Base-by-base conservation (phyloP, 2,329 filamentous ascomycete genomes). In the Phyllosticta capitalensis region DNA sequence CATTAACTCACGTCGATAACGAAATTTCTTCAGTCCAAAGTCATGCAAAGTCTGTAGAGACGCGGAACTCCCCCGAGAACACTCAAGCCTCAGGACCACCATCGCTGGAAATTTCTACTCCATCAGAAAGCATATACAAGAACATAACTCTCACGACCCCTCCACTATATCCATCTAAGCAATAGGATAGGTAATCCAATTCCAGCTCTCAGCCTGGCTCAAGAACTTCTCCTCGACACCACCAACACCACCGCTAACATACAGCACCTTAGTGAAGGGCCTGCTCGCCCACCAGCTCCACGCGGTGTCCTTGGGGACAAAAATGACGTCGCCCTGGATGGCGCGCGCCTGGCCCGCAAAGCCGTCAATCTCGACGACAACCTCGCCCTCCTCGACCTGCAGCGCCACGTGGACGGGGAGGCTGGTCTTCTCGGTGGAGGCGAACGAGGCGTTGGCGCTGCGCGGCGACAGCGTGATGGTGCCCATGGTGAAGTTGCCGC, bases 401-500 rank as follows among this genome's bases (percentile, higher is more conserved):
- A 76, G 71, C 5, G 72, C 73, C 7, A 68, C 67, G 60, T 74
- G 72, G 0, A 71, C 68, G 0, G 63, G 45, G 19, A 72, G 64
- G 0, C 52, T 64, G 55, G 67, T 21, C 48, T 55, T 49, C 10
- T 24, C n/a, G 7, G 52, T 70, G 0, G 63, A 64, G 5, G 66
- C 63, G 0, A 66, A 63, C 5, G 64, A 64, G 4, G 48, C 55
- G 19, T 65, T 65, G n/a, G 55, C 56, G 1, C 65, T 65, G 4
- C 65, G 66, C 0, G 65, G 67, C 12, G 68, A 72, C 33, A 79
- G 61, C 6, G 72, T 74, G 51, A 79, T 74, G 0, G 75, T 78
- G 0, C 75, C 74, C 20, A 78, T 64, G 14, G 76, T 76, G 64
- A 77, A 79, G 62, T 74, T 75, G 3, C 65, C 68, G 3, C 70